Conservation (phyloP, 768 basidiomycete genomes). For the Boletellus ananiceps region DNA sequence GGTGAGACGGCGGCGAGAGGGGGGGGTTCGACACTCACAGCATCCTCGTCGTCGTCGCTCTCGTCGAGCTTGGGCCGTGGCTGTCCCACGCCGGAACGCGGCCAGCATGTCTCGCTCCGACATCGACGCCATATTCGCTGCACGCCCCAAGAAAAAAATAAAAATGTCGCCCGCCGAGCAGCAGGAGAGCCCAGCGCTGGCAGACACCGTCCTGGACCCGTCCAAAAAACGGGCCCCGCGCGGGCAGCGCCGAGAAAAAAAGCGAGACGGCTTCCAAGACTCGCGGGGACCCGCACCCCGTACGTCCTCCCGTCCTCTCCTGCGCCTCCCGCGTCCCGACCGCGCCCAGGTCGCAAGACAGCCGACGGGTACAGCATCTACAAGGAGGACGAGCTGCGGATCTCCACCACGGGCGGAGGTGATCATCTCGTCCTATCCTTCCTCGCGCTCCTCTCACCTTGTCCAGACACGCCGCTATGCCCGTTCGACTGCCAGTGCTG, state of each 20-base stretch:
- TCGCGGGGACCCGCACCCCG: constrained; percentile 70
- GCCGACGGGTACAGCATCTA: constrained; percentile 78
- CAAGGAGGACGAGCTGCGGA: constrained; percentile 79
- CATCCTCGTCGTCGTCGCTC: constrained; percentile 26
- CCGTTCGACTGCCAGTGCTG: constrained; percentile 91
- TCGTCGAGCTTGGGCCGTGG: constrained; percentile 9
- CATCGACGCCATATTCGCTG: constrained; percentile 83
- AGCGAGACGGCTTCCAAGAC: constrained; percentile 51
- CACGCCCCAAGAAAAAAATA: constrained; percentile 43
- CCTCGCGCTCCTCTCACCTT: constrained; percentile 20
- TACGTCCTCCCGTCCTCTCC: constrained; percentile 35
- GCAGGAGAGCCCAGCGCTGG: constrained; percentile 6
- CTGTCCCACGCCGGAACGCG: constrained; percentile 18
- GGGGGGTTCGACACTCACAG: constrained; percentile 26
- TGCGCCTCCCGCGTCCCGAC: constrained; percentile 8
- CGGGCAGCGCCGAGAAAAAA: constrained; percentile 28
- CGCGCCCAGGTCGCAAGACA: constrained; percentile 60
- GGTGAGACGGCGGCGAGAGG: constrained; percentile 1
- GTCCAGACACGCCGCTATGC: constrained; percentile 74
- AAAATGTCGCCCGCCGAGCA: constrained; percentile 1
- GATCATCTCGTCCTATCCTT: constrained; percentile 23
- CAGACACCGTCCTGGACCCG: constrained; percentile 66
- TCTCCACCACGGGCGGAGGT: constrained; percentile 69
- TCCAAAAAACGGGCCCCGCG: constrained; percentile 41
- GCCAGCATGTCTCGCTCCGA: constrained; percentile 53